These are phyloP conservation scores for Flaveria brownii DNA, from an alignment of 129 eudicot species.

Conservation along the genomic window DNA sequence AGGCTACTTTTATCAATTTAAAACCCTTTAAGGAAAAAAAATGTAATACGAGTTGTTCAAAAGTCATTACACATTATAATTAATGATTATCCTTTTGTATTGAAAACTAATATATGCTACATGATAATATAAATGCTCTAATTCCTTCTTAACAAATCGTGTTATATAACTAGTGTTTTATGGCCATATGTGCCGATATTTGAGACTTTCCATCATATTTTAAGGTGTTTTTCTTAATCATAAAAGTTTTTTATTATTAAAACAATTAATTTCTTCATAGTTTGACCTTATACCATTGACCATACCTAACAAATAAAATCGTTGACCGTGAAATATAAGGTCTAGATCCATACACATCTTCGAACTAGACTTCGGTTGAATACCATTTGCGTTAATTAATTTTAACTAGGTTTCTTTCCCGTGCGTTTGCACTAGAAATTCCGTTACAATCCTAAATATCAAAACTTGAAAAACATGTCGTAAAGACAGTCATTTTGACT, in stretches of 20 bases:
- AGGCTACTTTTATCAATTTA: too few relatives aligned
- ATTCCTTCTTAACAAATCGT: not conserved
- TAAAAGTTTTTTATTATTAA: not conserved
- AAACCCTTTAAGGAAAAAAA: not conserved
- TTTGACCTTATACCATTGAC: slow-evolving; percentile 1
- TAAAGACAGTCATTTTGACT: too few relatives aligned
- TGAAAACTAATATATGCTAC: too few relatives aligned
- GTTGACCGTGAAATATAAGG: slow-evolving; percentile 4
- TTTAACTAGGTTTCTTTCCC: too few relatives aligned
- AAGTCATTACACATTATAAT: too few relatives aligned
- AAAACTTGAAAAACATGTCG: too few relatives aligned
- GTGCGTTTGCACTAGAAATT: too few relatives aligned
- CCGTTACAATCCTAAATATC: too few relatives aligned
- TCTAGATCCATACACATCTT: slow-evolving; percentile 6
- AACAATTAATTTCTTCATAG: slow-evolving; percentile 5
- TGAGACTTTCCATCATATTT: not conserved
- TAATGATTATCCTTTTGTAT: too few relatives aligned
- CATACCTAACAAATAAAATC: not conserved
- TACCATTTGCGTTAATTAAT: not conserved
- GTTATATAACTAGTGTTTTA: not conserved
- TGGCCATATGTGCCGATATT: not conserved
- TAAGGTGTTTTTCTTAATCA: not conserved
- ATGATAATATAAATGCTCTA: not conserved
- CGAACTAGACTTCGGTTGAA: not conserved
- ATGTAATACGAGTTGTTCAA: too few relatives aligned